phyloP scores from a whole-genome alignment of 441 rosid genomes.

The Jatropha multifida region DNA sequence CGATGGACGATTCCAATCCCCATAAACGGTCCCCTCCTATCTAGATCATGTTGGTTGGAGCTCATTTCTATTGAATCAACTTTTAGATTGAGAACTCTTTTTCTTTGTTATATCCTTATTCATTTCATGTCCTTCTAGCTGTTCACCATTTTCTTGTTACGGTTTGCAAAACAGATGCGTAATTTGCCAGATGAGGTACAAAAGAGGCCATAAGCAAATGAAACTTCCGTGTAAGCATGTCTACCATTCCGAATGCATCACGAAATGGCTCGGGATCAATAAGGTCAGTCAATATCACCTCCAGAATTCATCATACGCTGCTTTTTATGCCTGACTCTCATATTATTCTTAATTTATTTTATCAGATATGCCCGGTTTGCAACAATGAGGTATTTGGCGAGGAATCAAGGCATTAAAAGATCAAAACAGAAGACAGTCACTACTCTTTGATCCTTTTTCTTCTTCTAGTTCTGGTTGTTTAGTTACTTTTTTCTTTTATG shows the following conservation, averaged over 20 bases:
- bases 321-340: constrained; percentile 7
- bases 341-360: constrained; percentile 12
- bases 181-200: constrained; percentile 76
- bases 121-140: background rate
- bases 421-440: constrained; percentile 14
- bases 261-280: constrained; percentile 73
- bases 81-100: too few relatives aligned
- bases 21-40: background rate
- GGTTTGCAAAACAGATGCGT: constrained; percentile 51
- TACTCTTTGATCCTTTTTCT: background rate
- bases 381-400: constrained; percentile 57
- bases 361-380: constrained; percentile 76
- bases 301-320: background rate
- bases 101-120: background rate
- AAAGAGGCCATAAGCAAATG: constrained; percentile 55
- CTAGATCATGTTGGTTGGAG: background rate
- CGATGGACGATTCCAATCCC: background rate
- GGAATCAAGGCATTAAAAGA: constrained; percentile 36
- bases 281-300: constrained; percentile 39
- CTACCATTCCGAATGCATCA: constrained; percentile 57
- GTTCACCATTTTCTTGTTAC: background rate
- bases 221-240: constrained; percentile 61
- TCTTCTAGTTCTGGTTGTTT: constrained; percentile 14
- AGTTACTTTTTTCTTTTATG: constrained; percentile 4
- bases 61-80: too few relatives aligned